Evolutionary conservation across 2,329 filamentous ascomycete genomes (phyloP), one percentile per base, ranked within the genome.

Genomic region (Rosellinia necatrix): DNA sequence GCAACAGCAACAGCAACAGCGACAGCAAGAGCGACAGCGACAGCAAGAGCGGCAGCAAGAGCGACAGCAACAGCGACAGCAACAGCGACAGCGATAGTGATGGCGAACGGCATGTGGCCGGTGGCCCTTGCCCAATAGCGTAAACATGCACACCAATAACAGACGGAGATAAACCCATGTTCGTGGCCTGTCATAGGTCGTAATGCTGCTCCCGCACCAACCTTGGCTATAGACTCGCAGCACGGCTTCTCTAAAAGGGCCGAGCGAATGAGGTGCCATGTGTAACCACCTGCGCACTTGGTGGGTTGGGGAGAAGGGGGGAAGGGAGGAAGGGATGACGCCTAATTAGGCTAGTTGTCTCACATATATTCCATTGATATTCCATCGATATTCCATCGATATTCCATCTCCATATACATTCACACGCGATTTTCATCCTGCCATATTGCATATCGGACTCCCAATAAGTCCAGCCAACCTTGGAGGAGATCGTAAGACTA

Each of bases 321-420:
- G n/a, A n/a, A n/a, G n/a, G n/a, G n/a, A n/a, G n/a, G n/a, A n/a
- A 41, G 32, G 30, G 9, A 10, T 19, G 42, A 32, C n/a, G 17
- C 46, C 38, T 37, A 30, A 56, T 56, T 43, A 42, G 43, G 53
- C 53, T 52, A 56, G 53, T 47, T 40, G 32, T 37, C 35, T 53
- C 42, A 49, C 10, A 35, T 52, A 42, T 24, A 40, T 19, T 37
- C 8, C 15, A 3, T 3, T 37, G 8, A 37, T 37, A 15, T 5
- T 35, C n/a, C n/a, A n/a, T n/a, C n/a, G n/a, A n/a, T n/a, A n/a
- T n/a, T n/a, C n/a, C n/a, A n/a, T n/a, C n/a, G n/a, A n/a, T n/a
- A n/a, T n/a, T n/a, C n/a, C n/a, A n/a, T n/a, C n/a, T n/a, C n/a
- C n/a, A n/a, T n/a, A n/a, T n/a, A n/a, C n/a, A n/a, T n/a, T n/a